phyloP scores from a whole-genome alignment of 768 basidiomycete genomes.

The Psilocybe cubensis region DNA sequence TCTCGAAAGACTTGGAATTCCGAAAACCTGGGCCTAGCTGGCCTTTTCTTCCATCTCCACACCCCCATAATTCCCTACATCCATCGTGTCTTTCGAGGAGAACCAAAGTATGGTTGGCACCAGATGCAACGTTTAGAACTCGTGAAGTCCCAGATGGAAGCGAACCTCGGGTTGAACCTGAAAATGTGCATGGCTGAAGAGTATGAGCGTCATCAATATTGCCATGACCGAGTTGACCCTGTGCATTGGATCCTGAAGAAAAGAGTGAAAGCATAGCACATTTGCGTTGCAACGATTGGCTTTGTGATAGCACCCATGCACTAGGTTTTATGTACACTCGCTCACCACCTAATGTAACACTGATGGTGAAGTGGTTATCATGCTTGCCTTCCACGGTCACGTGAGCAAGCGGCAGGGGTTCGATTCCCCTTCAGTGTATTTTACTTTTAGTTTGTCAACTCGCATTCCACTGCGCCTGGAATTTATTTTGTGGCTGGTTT shows the following conservation, averaged over 20 bases:
- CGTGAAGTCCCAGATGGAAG: conserved; percentile 32
- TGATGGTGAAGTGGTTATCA: conserved; percentile 90
- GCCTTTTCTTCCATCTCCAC: conserved; percentile 70
- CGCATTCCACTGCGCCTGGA: too few species aligned
- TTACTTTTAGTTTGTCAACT: too few species aligned
- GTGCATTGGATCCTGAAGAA: conserved; percentile 54
- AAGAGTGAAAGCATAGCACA: conserved; percentile 27
- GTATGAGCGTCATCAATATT: conserved; percentile 47
- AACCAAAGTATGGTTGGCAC: conserved; percentile 81
- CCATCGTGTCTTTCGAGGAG: conserved; percentile 47
- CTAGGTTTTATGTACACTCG: too few species aligned
- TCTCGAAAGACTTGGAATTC: conserved; percentile 45
- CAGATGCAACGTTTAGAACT: conserved; percentile 60
- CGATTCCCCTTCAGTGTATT: conserved; percentile 73
- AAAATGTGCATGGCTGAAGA: conserved; percentile 46
- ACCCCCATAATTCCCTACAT: conserved; percentile 63
- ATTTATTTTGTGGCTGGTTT: too few species aligned
- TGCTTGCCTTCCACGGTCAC: conserved; percentile 82
- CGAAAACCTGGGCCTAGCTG: conserved; percentile 64
- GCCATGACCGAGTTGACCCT: conserved; percentile 53
- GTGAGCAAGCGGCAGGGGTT: conserved; percentile 79
- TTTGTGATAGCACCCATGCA: too few species aligned
- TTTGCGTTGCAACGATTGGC: neutral
- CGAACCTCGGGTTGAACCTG: conserved; percentile 24
- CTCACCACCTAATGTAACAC: too few species aligned